phyloP scores from a whole-genome alignment of 73 alveolate genomes.

The Paramecium caudatum region DNA sequence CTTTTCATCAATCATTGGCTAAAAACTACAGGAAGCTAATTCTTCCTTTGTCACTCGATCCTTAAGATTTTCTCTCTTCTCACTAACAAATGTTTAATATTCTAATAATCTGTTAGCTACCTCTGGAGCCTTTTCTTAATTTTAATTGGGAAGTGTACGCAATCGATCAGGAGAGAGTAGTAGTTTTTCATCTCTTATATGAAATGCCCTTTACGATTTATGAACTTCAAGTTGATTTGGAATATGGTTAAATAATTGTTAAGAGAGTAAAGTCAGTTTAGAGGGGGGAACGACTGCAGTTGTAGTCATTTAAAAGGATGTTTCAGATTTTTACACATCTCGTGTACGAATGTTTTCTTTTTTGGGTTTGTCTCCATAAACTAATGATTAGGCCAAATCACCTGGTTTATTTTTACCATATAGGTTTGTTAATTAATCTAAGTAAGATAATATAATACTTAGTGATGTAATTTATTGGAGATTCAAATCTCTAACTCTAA shows the following conservation, averaged over 20 bases:
- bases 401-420: conserved; percentile 57
- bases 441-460: not conserved
- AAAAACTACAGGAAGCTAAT: conserved; percentile 36
- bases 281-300: conserved; percentile 55
- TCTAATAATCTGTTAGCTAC: conserved; percentile 44
- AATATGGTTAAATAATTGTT: conserved; percentile 30
- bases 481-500: conserved; percentile 24
- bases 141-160: conserved; percentile 25
- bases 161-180: conserved; percentile 52
- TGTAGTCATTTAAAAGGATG: conserved; percentile 31
- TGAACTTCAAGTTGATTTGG: conserved; percentile 18
- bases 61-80: conserved; percentile 15
- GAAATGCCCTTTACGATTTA: conserved; percentile 66
- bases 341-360: conserved; percentile 69
- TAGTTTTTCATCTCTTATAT: conserved; percentile 14
- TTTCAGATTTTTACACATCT: no score
- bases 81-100: conserved; percentile 26
- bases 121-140: conserved; percentile 33
- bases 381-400: conserved; percentile 58
- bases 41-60: not conserved
- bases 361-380: conserved; percentile 63
- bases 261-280: conserved; percentile 21
- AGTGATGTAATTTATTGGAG: conserved; percentile 59
- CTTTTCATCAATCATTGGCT: conserved; percentile 45
- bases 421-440: conserved; percentile 20